Base-by-base conservation (phyloP, 1,284 basidiomycete species). In the Mycena sp. region DNA sequence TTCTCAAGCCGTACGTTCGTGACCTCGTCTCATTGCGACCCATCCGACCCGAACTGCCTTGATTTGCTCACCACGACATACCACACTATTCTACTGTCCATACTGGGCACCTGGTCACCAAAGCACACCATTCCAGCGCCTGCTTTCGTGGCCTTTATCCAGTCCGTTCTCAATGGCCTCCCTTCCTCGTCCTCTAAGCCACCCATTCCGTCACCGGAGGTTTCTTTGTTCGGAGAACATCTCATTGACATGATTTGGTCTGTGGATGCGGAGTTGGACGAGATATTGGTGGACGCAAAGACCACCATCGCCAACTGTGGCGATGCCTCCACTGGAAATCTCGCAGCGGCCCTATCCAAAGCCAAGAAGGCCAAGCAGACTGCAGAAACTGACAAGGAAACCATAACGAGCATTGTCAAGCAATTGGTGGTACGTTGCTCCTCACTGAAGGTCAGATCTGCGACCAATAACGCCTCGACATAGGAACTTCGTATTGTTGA, bases 231-330 rank as follows among this genome's bases (percentile, higher is more conserved):
- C 62, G 87, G 87, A 17, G 91, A 93, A 68, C 72, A 87, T 44
- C 77, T 94, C 4, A 83, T 95, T 19, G 93, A 95, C 71, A 81
- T 91, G 69, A 79, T 93, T 43, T 95, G 93, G 93, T 83, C 90
- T 25, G 73, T 92, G 53, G 92, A 95, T 74, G 81, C 85, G 30
- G 86, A 90, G 67, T 74, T 94, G 62, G 92, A 94, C 62, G 92
- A 94, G 69, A 73, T 87, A 41, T 67, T 89, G 45, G 74, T 74
- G 9, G 89, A 92, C 68, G 82, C 83, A 41, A 90, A 85, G 72
- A 69, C 70, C 14, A 72, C 78, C 29, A 73, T 83, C 40, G 70
- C 76, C 51, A 69, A 72, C 35, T 70, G 75, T 62, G 73, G 71
- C 41, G 80, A 81, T 7, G 73, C 73, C 61, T 63, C 73, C 67